Evolutionary conservation across 2,329 filamentous ascomycete species (phyloP).

Genomic region (Phaeosphaeria sp.): DNA sequence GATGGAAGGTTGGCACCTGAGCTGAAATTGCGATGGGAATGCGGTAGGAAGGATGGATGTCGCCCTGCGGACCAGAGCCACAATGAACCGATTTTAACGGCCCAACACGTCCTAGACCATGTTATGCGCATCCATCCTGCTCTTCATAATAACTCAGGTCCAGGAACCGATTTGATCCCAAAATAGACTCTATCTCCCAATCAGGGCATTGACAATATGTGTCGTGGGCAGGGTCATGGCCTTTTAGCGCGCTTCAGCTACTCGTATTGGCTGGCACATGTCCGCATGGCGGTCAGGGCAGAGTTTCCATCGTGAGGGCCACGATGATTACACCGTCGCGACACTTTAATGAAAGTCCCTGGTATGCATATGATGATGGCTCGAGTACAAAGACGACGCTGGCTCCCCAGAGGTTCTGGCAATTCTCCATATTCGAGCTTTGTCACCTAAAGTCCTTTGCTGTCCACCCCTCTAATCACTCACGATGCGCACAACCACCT

Average conservation of each 20-base stretch:
- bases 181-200: not conserved
- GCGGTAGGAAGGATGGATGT: no score
- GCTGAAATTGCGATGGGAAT: not conserved
- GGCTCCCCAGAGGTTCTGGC: not conserved
- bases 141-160: not conserved
- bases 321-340: not conserved
- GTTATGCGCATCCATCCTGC: not conserved
- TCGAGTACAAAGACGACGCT: not conserved
- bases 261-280: not conserved
- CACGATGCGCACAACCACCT: constrained; percentile 27
- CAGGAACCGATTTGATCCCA: not conserved
- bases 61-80: not conserved
- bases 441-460: no score
- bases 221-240: not conserved
- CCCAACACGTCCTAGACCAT: not conserved
- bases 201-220: not conserved
- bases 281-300: not conserved
- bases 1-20: not conserved
- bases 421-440: no score
- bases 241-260: not conserved
- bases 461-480: not conserved
- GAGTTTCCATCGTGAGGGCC: not conserved
- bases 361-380: not conserved
- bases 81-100: not conserved
- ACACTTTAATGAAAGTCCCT: not conserved